Evolutionary conservation across 768 basidiomycete species (phyloP).

Genomic region (Leccinum obscurum): DNA sequence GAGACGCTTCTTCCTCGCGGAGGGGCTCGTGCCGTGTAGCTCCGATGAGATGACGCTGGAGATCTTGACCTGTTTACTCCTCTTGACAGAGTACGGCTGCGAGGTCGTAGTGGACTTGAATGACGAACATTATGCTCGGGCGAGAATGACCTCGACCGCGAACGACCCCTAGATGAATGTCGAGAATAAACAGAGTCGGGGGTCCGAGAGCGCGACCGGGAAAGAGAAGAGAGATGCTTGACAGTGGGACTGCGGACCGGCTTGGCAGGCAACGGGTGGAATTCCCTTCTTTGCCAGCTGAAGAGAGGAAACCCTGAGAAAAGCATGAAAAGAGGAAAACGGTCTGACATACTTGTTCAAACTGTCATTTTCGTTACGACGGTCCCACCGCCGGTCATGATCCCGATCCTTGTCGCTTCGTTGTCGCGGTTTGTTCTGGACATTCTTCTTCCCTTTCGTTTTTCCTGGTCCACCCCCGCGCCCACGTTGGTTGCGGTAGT

Average conservation of each 20-base stretch:
- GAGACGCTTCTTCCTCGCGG: conserved; percentile 50
- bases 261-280: conserved; percentile 41
- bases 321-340: conserved; percentile 9
- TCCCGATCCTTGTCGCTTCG: conserved; percentile 30
- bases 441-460: conserved; percentile 39
- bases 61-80: conserved; percentile 40
- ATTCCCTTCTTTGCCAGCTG: conserved; percentile 71
- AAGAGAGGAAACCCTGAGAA: conserved; percentile 13
- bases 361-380: conserved; percentile 58
- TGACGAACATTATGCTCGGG: conserved; percentile 58
- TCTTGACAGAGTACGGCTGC: conserved; percentile 51
- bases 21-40: conserved; percentile 34
- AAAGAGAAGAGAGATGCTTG: conserved; percentile 46
- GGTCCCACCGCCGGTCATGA: conserved; percentile 33
- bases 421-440: conserved; percentile 35
- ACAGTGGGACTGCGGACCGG: conserved; percentile 32
- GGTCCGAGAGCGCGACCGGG: conserved; percentile 52
- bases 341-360: conserved; percentile 65
- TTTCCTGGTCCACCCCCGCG: conserved; percentile 42
- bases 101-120: conserved; percentile 46
- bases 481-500: conserved; percentile 38
- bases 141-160: conserved; percentile 59
- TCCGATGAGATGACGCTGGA: conserved; percentile 45
- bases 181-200: conserved; percentile 66
- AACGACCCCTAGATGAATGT: conserved; percentile 64